A percentile compares a stretch with the other conserved stretches of the same genome.
Conservation (phyloP, 768 basidiomycete species). For the Suillus tomentosus region DNA sequence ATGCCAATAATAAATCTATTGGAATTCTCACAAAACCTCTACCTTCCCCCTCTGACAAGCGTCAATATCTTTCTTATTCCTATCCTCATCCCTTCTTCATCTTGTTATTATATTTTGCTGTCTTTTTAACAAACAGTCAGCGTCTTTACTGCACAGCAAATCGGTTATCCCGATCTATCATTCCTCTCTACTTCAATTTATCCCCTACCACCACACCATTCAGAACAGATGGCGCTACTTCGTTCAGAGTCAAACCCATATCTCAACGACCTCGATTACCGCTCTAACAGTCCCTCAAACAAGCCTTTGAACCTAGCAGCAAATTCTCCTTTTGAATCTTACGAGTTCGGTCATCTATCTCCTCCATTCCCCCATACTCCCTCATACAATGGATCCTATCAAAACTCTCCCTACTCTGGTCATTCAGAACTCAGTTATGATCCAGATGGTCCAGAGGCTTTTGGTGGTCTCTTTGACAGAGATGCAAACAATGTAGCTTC, state of each 20-base stretch:
- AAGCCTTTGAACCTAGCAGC: constrained; percentile 28
- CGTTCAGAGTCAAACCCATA: constrained; percentile 25
- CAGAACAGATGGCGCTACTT: constrained; percentile 29
- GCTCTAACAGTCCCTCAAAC: constrained; percentile 27
- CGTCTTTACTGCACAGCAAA: constrained; percentile 3
- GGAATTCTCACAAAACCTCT: constrained; percentile 32
- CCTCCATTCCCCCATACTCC: constrained; percentile 52
- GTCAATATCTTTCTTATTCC: constrained; percentile 17
- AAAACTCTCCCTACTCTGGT: constrained; percentile 69
- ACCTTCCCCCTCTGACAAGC: constrained; percentile 22
- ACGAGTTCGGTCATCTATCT: constrained; percentile 38
- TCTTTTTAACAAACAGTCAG: constrained; percentile 12
- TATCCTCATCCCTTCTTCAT: constrained; percentile 8
- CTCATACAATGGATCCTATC: constrained; percentile 66
- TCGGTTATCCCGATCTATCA: constrained; percentile 1
- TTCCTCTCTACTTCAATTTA: neutral
- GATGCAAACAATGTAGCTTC: constrained; percentile 38
- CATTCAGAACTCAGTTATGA: constrained; percentile 66
- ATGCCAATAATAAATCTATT: constrained; percentile 15
- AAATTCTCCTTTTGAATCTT: constrained; percentile 40
- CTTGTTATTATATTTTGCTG: constrained; percentile 5
- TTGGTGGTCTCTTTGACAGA: constrained; percentile 51
- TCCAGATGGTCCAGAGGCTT: constrained; percentile 48
- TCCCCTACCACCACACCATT: neutral
- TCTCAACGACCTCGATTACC: constrained; percentile 28